Evolutionary conservation across 2,329 filamentous ascomycete genomes (phyloP).

Genomic region (Pyrenochaeta sp.): DNA sequence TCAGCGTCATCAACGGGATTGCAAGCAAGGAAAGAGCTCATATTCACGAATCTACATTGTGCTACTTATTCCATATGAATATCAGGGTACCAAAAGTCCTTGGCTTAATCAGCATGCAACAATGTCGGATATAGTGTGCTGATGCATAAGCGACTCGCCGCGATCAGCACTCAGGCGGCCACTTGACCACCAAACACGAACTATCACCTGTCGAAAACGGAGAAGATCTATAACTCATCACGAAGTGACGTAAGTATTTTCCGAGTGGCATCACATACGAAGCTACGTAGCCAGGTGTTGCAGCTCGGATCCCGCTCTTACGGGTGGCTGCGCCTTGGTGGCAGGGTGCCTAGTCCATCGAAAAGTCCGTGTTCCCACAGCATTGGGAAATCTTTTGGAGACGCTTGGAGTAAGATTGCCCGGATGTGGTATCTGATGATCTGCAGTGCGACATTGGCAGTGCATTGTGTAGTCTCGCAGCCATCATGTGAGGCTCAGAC

Average conservation of each 20-base stretch:
- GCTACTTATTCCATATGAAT: too few species aligned
- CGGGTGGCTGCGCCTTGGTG: background rate
- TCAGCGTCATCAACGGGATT: too few species aligned
- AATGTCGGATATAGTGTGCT: slow-evolving; percentile 1
- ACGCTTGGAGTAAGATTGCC: background rate
- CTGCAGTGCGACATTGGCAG: slow-evolving; percentile 8
- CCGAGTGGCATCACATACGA: background rate
- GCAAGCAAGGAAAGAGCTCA: too few species aligned
- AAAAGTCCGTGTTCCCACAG: background rate
- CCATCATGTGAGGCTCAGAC: background rate
- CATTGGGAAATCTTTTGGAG: too few species aligned
- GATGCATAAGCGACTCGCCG: background rate
- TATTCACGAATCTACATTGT: too few species aligned
- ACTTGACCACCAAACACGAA: background rate
- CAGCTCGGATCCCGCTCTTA: background rate
- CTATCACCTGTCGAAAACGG: background rate
- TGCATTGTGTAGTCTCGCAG: background rate
- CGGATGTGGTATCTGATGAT: slow-evolving; percentile 6
- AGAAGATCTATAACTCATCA: background rate
- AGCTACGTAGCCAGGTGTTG: background rate
- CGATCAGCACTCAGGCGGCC: background rate
- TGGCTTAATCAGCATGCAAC: background rate
- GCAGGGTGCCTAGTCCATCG: background rate
- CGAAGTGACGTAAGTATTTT: background rate
- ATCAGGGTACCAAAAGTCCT: too few species aligned